Evolutionary conservation across 495 filamentous ascomycete genomes (phyloP).

Genomic region (Lasiosphaeria hispida): DNA sequence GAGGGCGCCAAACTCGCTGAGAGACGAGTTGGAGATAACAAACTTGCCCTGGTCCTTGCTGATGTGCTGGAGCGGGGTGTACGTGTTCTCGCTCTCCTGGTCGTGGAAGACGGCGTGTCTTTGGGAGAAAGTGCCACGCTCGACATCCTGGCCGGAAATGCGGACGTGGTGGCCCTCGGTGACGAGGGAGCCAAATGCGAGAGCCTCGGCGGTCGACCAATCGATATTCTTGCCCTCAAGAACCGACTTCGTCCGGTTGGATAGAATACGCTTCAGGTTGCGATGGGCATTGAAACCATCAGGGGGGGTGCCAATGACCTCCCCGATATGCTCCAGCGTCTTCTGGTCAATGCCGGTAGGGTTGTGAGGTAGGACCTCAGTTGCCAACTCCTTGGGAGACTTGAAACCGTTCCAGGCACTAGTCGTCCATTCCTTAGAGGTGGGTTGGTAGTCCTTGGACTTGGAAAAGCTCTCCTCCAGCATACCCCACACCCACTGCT

Average conservation of each 20-base stretch:
- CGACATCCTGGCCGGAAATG: constrained; percentile 96
- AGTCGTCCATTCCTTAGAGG: constrained; percentile 95
- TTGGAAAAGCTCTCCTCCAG: constrained; percentile 93
- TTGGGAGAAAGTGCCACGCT: constrained; percentile 99
- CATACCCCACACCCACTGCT: constrained; percentile 99
- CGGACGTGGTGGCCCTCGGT: constrained; percentile 93
- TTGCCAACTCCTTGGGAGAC: constrained; percentile 94
- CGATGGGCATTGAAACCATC: constrained; percentile 85
- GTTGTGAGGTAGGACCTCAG: constrained; percentile 89
- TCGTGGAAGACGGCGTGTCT: constrained; percentile 96
- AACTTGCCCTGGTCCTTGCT: constrained; percentile 88
- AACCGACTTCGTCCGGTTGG: constrained; percentile 86
- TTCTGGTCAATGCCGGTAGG: constrained; percentile 74
- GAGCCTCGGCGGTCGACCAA: constrained; percentile 94
- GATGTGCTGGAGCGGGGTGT: constrained; percentile 88
- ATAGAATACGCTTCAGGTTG: constrained; percentile 95
- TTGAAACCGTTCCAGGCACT: constrained; percentile 99
- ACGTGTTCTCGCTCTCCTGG: constrained; percentile 87
- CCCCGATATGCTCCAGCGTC: constrained; percentile 73
- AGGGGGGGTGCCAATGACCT: constrained; percentile 69
- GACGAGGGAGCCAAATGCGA: constrained; percentile 90
- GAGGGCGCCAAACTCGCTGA: constrained; percentile 91
- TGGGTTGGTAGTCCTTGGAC: constrained; percentile 96
- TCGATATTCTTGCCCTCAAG: constrained; percentile 92
- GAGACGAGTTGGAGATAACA: constrained; percentile 93